phyloP scores from a whole-genome alignment of 768 basidiomycete genomes.

The Tricholoma flavovirens region DNA sequence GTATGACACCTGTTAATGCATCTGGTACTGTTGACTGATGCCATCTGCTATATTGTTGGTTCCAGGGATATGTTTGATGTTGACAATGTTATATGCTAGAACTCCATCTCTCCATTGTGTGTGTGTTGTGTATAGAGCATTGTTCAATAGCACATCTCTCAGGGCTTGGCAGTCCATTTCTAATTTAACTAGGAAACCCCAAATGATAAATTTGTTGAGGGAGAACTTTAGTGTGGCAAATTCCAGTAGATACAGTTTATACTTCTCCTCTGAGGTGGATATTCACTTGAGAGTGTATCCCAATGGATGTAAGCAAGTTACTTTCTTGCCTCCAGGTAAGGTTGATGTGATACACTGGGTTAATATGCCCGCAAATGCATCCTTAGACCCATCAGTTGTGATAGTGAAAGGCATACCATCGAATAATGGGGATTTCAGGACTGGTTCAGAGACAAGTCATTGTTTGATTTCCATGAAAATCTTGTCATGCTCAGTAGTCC shows the following conservation, averaged over 20 bases:
- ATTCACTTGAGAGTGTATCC: neutral
- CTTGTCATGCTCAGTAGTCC: neutral
- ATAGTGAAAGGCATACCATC: conserved; percentile 21
- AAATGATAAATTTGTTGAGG: conserved; percentile 20
- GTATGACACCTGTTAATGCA: no score
- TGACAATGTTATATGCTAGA: conserved; percentile 18
- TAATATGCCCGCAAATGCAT: no score
- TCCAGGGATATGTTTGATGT: conserved; percentile 18
- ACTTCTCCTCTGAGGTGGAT: conserved; percentile 21
- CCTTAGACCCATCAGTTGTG: neutral
- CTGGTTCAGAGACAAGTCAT: conserved; percentile 20
- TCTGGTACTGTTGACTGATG: conserved; percentile 22
- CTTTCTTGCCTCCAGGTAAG: no score
- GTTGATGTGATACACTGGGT: no score
- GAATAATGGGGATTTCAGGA: conserved; percentile 17
- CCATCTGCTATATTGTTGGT: conserved; percentile 23
- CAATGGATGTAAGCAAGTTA: no score
- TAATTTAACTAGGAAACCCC: conserved; percentile 22
- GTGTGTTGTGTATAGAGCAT: conserved; percentile 6
- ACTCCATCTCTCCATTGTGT: conserved; percentile 24
- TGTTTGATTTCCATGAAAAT: conserved; percentile 15
- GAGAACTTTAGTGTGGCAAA: no score
- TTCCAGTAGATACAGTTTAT: no score
- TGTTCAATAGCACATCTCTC: conserved; percentile 22
- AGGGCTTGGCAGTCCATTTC: no score